phyloP scores from a whole-genome alignment of 2,329 filamentous ascomycete species.

The Cytospora piceae region DNA sequence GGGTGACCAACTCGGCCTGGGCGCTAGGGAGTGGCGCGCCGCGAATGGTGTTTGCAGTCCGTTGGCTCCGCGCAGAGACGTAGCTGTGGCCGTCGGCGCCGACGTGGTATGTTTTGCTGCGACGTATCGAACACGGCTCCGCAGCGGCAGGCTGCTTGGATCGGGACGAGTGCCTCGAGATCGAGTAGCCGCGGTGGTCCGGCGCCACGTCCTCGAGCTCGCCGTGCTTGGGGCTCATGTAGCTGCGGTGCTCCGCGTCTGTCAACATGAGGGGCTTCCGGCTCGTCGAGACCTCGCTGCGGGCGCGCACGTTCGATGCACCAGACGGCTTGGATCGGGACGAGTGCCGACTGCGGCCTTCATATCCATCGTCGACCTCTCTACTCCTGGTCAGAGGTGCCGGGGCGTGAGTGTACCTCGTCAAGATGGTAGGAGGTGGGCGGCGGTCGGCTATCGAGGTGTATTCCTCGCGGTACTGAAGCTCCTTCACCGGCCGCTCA shows the following conservation, averaged over 20 bases:
- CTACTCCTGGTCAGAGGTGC: constrained; percentile 36
- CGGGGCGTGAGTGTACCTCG: constrained; percentile 40
- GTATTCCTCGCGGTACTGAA: constrained; percentile 43
- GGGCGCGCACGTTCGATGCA: constrained; percentile 42
- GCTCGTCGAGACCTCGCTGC: constrained; percentile 45
- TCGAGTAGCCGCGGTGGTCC: constrained; percentile 32
- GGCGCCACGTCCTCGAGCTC: constrained; percentile 18
- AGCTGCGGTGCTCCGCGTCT: constrained; percentile 48
- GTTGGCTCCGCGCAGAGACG: constrained; percentile 48
- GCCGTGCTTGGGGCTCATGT: constrained; percentile 42
- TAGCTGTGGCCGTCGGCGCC: constrained; percentile 44
- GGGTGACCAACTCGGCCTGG: constrained; percentile 32
- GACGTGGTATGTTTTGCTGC: constrained; percentile 37
- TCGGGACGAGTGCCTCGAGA: constrained; percentile 32
- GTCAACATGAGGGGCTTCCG: constrained; percentile 45
- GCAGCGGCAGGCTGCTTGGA: constrained; percentile 5
- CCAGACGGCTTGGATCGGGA: constrained; percentile 42
- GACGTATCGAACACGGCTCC: constrained; percentile 31
- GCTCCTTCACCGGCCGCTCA: constrained; percentile 43
- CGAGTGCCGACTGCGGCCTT: constrained; percentile 45
- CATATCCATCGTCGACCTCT: constrained; percentile 44
- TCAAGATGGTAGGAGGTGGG: constrained; percentile 36
- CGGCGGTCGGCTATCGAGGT: constrained; percentile 39
- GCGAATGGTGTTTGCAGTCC: constrained; percentile 43
- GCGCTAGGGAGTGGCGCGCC: constrained; percentile 30